Base-by-base conservation (phyloP, 371 early-diverging fungal species). In the Dichotomocladium elegans region DNA sequence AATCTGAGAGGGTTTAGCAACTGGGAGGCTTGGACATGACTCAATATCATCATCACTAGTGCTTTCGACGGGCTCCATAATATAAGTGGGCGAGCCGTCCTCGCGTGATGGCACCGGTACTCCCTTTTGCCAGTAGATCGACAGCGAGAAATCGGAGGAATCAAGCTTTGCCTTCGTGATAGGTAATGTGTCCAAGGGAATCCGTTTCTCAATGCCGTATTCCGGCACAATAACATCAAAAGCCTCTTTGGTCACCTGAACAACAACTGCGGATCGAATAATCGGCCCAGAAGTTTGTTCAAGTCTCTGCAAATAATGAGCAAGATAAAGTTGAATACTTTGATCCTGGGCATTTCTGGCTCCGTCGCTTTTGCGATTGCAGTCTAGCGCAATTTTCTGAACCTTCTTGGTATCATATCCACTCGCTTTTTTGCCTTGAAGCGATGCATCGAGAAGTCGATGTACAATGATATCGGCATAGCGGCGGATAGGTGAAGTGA, bases 381-480 rank as follows among this genome's bases (percentile, higher is more conserved):
- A 95, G 7, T 83, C 86, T 17, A 74, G 64, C 0, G 94, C 90
- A 31, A 80, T 79, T 30, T 64, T 64, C 5, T 73, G 64, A 30
- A 80, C 61, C 5, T 65, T 46, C 12, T 78, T 64, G 11, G 76
- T 77, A 35, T 52, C 74, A 73, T 64, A 74, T 57, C 55, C 79
- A 41, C 34, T 40, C 53, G 63, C 62, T 52, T 53, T 63, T 59
- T 17, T 37, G 9, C 48, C 43, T 4, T 25, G 19, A n/a, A 86
- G 53, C 1, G 82, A 75, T 10, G 78, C 70, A 21, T 76, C 72
- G 12, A 94, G 66, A 65, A 83, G 81, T n/a, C 99, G 91, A 63
- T 99, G 99, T 4, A 99, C 99, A 60, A 99, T 75, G 45, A 99
- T 77, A 80, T 99, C 99, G 41, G 99, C 92, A 70, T 96, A 99